phyloP scores from a whole-genome alignment of 2,329 filamentous ascomycete species.

The Exophiala viscosa region DNA sequence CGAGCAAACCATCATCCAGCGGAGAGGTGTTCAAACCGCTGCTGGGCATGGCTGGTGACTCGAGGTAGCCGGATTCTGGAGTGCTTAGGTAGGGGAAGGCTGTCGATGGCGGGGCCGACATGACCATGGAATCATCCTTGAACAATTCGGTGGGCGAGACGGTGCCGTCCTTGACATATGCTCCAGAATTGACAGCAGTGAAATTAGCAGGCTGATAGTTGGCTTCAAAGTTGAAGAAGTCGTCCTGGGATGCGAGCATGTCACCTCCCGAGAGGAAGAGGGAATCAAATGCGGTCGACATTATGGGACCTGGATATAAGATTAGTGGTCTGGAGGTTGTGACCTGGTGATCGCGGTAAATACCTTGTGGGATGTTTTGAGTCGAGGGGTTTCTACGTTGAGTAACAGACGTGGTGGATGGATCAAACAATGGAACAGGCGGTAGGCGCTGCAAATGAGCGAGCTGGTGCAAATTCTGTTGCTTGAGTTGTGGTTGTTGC shows the following conservation, averaged over 20 bases:
- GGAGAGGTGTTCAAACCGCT: slow-evolving; percentile 29
- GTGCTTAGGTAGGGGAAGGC: slow-evolving; percentile 76
- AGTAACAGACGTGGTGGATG: slow-evolving; percentile 15
- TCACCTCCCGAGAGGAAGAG: slow-evolving; percentile 25
- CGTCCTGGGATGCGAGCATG: slow-evolving; percentile 24
- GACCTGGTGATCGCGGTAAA: slow-evolving; percentile 39
- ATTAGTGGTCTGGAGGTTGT: slow-evolving; percentile 34
- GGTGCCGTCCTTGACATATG: slow-evolving; percentile 46
- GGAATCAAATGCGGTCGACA: slow-evolving; percentile 26
- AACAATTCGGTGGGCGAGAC: slow-evolving; percentile 75
- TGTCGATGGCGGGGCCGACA: slow-evolving; percentile 71
- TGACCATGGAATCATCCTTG: slow-evolving; percentile 50
- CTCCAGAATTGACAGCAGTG: slow-evolving; percentile 13
- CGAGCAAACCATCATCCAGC: slow-evolving; percentile 27
- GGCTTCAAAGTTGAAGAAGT: slow-evolving; percentile 19
- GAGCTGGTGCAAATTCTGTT: slow-evolving; percentile 28
- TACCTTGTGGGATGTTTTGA: slow-evolving; percentile 27
- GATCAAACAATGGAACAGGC: slow-evolving; percentile 33
- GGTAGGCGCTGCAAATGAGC: slow-evolving; percentile 27
- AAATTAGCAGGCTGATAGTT: slow-evolving; percentile 16
- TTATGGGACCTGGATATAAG: slow-evolving; percentile 12
- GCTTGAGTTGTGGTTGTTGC: slow-evolving; percentile 21
- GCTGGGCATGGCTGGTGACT: slow-evolving; percentile 48
- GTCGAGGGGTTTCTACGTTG: slow-evolving; percentile 24
- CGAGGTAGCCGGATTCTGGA: slow-evolving; percentile 57